Percentiles rank a stretch among this genome's conserved stretches.
phyloP scores from a whole-genome alignment of 1,139 yeast species.

The Blastobotrys arbuscula region DNA sequence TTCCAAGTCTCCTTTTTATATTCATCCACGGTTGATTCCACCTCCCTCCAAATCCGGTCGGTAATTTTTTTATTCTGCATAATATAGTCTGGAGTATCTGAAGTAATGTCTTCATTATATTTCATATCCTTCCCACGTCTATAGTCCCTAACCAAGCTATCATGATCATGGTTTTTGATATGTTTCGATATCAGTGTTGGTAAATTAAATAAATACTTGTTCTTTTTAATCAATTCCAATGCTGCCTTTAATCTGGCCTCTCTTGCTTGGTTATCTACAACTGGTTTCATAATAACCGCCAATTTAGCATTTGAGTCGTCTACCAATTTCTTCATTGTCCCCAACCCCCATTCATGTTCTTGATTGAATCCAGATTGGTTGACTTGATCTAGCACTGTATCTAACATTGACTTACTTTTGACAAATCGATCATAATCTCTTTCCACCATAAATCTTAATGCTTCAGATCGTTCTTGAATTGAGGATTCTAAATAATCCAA shows the following conservation, averaged over 20 bases:
- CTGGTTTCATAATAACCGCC: constrained; percentile 67
- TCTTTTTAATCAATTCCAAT: constrained; percentile 55
- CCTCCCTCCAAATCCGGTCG: constrained; percentile 60
- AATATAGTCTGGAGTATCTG: constrained; percentile 27
- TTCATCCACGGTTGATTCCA: constrained; percentile 55
- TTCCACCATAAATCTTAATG: constrained; percentile 62
- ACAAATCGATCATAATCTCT: constrained; percentile 72
- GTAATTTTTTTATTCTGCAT: constrained; percentile 33
- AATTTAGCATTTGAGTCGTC: constrained; percentile 43
- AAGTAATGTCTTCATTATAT: constrained; percentile 25
- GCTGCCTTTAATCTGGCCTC: constrained; percentile 57
- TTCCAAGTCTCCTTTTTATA: constrained; percentile 63
- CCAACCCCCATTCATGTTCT: constrained; percentile 36
- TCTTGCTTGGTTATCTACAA: constrained; percentile 56
- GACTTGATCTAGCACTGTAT: constrained; percentile 51
- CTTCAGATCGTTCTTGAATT: constrained; percentile 59
- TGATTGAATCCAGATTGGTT: constrained; percentile 37
- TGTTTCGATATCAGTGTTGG: constrained; percentile 56
- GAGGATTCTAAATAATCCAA: constrained; percentile 55
- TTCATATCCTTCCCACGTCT: constrained; percentile 46
- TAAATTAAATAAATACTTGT: constrained; percentile 63
- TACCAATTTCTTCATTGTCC: constrained; percentile 26
- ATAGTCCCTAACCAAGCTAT: constrained; percentile 64
- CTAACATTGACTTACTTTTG: constrained; percentile 63
- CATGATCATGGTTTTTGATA: constrained; percentile 60